These are phyloP conservation scores for Allomyces javanicus DNA, from an alignment of 192 early-diverging fungal species.

Conservation along the genomic window DNA sequence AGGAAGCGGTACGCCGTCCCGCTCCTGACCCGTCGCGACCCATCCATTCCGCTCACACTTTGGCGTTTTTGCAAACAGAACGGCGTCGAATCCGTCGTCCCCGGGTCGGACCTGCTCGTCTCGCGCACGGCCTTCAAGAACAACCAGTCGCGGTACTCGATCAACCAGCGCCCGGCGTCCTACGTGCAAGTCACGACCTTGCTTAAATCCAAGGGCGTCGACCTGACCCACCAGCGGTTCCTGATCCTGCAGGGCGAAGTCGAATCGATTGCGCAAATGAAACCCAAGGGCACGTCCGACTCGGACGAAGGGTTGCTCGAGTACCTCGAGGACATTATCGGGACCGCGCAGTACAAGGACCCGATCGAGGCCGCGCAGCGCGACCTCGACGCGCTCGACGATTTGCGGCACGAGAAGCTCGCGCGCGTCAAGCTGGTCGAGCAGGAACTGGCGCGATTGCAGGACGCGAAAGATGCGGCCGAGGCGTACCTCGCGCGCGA, in stretches of 20 bases:
- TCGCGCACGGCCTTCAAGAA: constrained; percentile 47
- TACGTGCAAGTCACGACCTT: constrained; percentile 69
- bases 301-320: constrained; percentile 91
- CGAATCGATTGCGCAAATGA: constrained; percentile 97
- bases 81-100: constrained; percentile 19
- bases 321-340: constrained; percentile 97
- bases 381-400: constrained; percentile 54
- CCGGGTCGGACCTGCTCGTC: constrained; percentile 52
- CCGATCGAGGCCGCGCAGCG: constrained; percentile 52
- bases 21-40: too few species aligned
- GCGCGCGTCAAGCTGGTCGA: constrained; percentile 73
- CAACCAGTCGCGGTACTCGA: constrained; percentile 55
- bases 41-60: too few species aligned
- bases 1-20: constrained; percentile 37
- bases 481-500: neutral
- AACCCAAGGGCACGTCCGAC: constrained; percentile 75
- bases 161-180: constrained; percentile 42
- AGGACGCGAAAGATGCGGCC: constrained; percentile 17
- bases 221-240: constrained; percentile 95
- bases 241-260: constrained; percentile 97
- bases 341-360: constrained; percentile 70
- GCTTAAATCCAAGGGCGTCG: constrained; percentile 67
- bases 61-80: too few species aligned
- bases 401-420: constrained; percentile 55
- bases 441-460: constrained; percentile 60